Percentiles rank a stretch among this genome's conserved stretches.
Conservation (phyloP, 371 early-diverging fungal species). For the Rhizopus stolonifer region DNA sequence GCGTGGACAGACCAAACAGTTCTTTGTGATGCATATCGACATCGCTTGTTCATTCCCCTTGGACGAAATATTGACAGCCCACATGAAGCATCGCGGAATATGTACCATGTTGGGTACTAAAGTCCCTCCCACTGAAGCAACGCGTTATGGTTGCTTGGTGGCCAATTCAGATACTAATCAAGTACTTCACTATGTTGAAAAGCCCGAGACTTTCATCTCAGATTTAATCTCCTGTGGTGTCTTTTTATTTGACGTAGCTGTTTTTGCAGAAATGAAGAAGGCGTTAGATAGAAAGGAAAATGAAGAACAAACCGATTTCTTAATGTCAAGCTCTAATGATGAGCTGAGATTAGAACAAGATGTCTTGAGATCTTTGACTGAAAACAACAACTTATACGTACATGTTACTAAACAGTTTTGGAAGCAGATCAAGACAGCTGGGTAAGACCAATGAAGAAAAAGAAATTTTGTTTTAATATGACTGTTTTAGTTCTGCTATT, state of each 20-base stretch:
- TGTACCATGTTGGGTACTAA: constrained; percentile 87
- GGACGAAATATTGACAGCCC: constrained; percentile 77
- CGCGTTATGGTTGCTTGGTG: constrained; percentile 90
- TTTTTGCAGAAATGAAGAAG: constrained; percentile 84
- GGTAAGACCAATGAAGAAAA: constrained; percentile 5
- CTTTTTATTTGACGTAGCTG: constrained; percentile 82
- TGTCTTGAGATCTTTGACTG: constrained; percentile 83
- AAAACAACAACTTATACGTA: constrained; percentile 79
- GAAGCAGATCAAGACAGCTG: constrained; percentile 93
- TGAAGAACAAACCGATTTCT: constrained; percentile 13
- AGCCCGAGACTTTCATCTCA: constrained; percentile 93
- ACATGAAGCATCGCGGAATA: constrained; percentile 73
- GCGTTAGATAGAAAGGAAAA: constrained; percentile 69
- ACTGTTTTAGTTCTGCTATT: constrained; percentile 72
- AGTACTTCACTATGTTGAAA: constrained; percentile 96
- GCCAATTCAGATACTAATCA: constrained; percentile 78
- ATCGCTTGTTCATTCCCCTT: constrained; percentile 92
- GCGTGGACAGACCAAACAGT: constrained; percentile 82
- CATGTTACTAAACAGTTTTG: constrained; percentile 81
- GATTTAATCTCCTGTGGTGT: constrained; percentile 94
- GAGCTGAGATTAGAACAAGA: constrained; percentile 84
- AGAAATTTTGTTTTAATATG: no score
- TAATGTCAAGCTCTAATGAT: constrained; percentile 35
- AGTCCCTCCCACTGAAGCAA: constrained; percentile 72
- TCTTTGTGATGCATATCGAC: constrained; percentile 95